Evolutionary conservation across 331 rosid species (phyloP), one percentile per base, ranked within the genome.

Genomic region (Quercus tomentella): DNA sequence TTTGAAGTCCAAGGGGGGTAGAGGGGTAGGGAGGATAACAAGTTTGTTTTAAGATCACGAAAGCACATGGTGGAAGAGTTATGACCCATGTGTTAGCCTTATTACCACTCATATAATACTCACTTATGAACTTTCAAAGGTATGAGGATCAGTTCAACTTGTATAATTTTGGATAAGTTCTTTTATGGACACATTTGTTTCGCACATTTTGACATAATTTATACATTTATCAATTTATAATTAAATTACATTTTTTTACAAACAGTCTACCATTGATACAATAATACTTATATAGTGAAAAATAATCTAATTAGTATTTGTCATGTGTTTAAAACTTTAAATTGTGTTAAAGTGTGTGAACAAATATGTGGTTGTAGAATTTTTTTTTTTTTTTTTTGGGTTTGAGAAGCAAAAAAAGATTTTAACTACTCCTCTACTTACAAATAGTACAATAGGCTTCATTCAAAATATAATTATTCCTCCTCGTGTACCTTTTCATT

Each of bases 401-500:
- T 14, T 30, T 57, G 7, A 62, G 54, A 43, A 20, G 15, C 18
- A 37, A 55, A 54, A 51, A 6, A 79, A 41, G 45, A 41, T 41
- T 67, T 67, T 31, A 67, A 67, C 15, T 18, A 20, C 23, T 49
- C 17, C 4, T 14, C 54, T 45, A 25, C 21, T 25, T 54, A 58
- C 65, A 23, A 2, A 49, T 18, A 63, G 75, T 37, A 77, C 65
- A 71, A 33, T 51, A 58, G 70, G 62, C 25, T 55, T 71, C 58
- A 28, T 76, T 80, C 63, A 60, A 52, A 74, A 60, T 60, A 14
- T 31, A 22, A 30, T 55, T 75, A 70, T 75, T 57, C 70, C 66
- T 77, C 80, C 66, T 77, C 80, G 80, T 84, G 78, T 74, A 82
- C 80, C 82, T 74, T 67, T 82, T 68, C 61, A 66, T 74, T 73